Percentiles rank a stretch among this genome's conserved stretches.
Conservation (phyloP, 2,329 filamentous ascomycete species). For the Pestalotiopsis sp. region DNA sequence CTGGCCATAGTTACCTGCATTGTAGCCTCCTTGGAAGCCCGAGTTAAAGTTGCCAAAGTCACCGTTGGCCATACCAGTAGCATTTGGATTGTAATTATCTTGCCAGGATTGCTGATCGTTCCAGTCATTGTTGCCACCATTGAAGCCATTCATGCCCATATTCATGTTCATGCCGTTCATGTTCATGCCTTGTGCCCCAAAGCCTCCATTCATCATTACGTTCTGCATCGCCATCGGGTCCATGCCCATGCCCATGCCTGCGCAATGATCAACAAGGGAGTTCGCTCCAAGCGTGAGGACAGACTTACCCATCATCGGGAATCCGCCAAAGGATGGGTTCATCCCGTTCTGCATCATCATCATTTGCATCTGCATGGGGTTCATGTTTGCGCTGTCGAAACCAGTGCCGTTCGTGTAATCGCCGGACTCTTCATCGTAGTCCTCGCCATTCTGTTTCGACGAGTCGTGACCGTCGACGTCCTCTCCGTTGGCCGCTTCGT, state of each 20-base stretch:
- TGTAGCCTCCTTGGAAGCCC: conserved; percentile 76
- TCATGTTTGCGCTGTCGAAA: conserved; percentile 67
- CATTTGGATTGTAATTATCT: conserved; percentile 90
- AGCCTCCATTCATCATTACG: conserved; percentile 79
- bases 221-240: conserved; percentile 75
- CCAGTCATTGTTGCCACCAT: conserved; percentile 75
- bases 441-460: conserved; percentile 30
- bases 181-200: conserved; percentile 74
- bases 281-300: neutral
- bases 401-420: conserved; percentile 60
- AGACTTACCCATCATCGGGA: conserved; percentile 85
- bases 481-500: conserved; percentile 28
- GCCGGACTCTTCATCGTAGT: conserved; percentile 36
- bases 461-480: conserved; percentile 28
- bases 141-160: conserved; percentile 73
- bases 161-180: conserved; percentile 75
- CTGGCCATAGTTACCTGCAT: conserved; percentile 81
- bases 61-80: conserved; percentile 78
- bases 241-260: conserved; percentile 86
- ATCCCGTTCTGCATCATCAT: conserved; percentile 75
- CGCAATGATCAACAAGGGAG: conserved; percentile 12
- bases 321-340: conserved; percentile 56
- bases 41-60: conserved; percentile 79
- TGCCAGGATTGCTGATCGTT: conserved; percentile 81
- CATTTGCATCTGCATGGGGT: conserved; percentile 75